A percentile compares a stretch with the other conserved stretches of the same genome.
phyloP scores from a whole-genome alignment of 441 rosid genomes.

The Adansonia madagascariensis region DNA sequence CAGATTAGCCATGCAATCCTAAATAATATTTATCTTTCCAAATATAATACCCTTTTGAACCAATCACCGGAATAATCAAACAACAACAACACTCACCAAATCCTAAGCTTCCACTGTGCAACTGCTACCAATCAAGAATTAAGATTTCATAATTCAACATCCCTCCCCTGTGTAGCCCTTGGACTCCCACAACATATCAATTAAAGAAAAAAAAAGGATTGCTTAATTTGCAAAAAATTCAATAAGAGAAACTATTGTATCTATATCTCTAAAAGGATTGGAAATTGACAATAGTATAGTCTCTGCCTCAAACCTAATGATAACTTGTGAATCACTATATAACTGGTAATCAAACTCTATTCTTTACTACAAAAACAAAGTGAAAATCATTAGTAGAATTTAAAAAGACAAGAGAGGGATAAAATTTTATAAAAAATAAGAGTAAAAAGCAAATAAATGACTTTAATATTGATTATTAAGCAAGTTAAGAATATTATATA shows the following conservation, averaged over 20 bases:
- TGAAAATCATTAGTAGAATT: background rate
- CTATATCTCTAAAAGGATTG: conserved; percentile 30
- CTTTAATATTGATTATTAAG: background rate
- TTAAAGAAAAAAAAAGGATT: conserved; percentile 15
- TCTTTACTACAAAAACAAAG: conserved; percentile 26
- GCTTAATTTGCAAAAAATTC: conserved; percentile 17
- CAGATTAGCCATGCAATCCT: conserved; percentile 57
- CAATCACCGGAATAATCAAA: conserved; percentile 14
- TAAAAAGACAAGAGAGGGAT: too few relatives aligned
- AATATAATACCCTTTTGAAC: conserved; percentile 20
- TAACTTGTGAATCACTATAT: conserved; percentile 4
- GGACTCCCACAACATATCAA: conserved; percentile 30
- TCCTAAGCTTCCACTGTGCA: conserved; percentile 26
- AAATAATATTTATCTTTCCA: conserved; percentile 12
- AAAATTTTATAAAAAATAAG: background rate
- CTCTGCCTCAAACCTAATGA: conserved; percentile 22
- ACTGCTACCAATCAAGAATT: conserved; percentile 58
- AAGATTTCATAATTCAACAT: conserved; percentile 59
- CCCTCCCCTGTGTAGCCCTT: conserved; percentile 30
- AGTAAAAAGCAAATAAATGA: background rate
- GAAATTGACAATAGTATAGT: conserved; percentile 9
- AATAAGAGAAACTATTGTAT: conserved; percentile 26
- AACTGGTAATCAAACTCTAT: background rate
- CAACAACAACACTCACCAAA: background rate
- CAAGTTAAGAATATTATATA: background rate